Percentiles rank a stretch among this genome's conserved stretches.
Evolutionary conservation across 2,329 filamentous ascomycete species (phyloP).

Genomic region (Colletotrichum chrysophilum): DNA sequence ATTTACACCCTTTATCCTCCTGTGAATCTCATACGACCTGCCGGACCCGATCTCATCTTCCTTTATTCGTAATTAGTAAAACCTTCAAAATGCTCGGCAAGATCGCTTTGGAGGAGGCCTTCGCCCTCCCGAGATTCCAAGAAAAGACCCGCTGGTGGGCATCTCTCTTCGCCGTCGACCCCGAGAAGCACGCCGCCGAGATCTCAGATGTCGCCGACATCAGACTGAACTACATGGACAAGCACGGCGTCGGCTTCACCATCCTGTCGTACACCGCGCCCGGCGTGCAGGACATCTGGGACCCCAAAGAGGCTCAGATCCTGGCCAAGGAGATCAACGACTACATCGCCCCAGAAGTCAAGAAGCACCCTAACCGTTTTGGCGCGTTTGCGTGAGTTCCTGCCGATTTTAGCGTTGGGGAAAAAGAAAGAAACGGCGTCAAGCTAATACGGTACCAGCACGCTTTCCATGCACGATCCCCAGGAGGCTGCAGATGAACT

Average conservation of each 20-base stretch:
- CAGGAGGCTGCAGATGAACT: slow-evolving; percentile 42
- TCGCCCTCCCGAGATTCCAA: slow-evolving; percentile 48
- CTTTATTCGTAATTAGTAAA: neutral
- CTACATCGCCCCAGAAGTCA: neutral
- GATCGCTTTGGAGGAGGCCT: slow-evolving; percentile 66
- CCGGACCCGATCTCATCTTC: neutral
- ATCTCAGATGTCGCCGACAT: slow-evolving; percentile 47
- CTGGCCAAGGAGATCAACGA: slow-evolving; percentile 42
- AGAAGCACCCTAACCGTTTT: slow-evolving; percentile 40
- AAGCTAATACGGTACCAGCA: neutral
- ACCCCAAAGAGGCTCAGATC: slow-evolving; percentile 43
- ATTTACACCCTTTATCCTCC: neutral
- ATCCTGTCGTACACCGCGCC: slow-evolving; percentile 54
- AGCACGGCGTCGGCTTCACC: slow-evolving; percentile 51
- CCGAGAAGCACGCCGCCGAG: slow-evolving; percentile 31
- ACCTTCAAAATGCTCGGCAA: slow-evolving; percentile 58
- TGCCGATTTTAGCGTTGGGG: neutral
- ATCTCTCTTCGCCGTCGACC: neutral
- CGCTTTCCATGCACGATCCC: neutral
- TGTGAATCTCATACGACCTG: neutral
- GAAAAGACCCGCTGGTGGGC: slow-evolving; percentile 31
- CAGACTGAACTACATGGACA: slow-evolving; percentile 35
- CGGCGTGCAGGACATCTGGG: slow-evolving; percentile 50
- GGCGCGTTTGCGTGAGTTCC: slow-evolving; percentile 48
- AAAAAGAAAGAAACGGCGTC: neutral